phyloP scores from a whole-genome alignment of 805 yeast species.

The Schwanniomyces yamadae region DNA sequence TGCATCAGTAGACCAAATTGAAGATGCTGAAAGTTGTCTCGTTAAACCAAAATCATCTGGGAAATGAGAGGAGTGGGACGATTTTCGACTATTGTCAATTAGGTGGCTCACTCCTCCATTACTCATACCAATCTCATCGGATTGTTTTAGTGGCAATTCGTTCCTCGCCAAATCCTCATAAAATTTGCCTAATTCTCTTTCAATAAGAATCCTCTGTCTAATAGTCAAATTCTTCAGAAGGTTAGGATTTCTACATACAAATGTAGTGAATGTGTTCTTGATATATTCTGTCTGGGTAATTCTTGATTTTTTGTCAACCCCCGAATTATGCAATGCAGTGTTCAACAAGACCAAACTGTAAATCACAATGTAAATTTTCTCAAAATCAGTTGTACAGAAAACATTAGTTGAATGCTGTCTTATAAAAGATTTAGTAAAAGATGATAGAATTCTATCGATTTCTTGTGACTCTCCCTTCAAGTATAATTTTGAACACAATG shows the following conservation, averaged over 20 bases:
- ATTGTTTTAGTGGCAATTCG: conserved; percentile 40
- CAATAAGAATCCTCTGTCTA: conserved; percentile 43
- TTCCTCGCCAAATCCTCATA: conserved; percentile 42
- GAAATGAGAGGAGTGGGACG: neutral
- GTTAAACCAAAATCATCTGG: conserved; percentile 10
- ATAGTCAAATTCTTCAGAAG: conserved; percentile 27
- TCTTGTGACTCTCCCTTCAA: conserved; percentile 82
- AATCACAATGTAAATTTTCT: conserved; percentile 63
- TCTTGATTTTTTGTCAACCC: conserved; percentile 35
- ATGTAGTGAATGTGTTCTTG: conserved; percentile 41
- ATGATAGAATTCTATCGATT: conserved; percentile 69
- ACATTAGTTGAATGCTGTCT: conserved; percentile 47
- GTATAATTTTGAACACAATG: conserved; percentile 63
- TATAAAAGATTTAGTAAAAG: conserved; percentile 65
- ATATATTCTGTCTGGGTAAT: conserved; percentile 43
- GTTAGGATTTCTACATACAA: conserved; percentile 35
- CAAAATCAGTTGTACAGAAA: conserved; percentile 50
- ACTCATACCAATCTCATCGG: conserved; percentile 4
- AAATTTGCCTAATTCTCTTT: conserved; percentile 42
- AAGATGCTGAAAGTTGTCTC: conserved; percentile 29
- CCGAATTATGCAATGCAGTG: conserved; percentile 68
- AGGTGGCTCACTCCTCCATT: neutral
- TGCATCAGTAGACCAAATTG: conserved; percentile 39
- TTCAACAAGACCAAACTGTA: conserved; percentile 72
- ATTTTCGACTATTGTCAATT: neutral